Evolutionary conservation across 768 basidiomycete genomes (phyloP), one percentile per base, ranked within the genome.

Genomic region (Omphalotus guepiniiformis): DNA sequence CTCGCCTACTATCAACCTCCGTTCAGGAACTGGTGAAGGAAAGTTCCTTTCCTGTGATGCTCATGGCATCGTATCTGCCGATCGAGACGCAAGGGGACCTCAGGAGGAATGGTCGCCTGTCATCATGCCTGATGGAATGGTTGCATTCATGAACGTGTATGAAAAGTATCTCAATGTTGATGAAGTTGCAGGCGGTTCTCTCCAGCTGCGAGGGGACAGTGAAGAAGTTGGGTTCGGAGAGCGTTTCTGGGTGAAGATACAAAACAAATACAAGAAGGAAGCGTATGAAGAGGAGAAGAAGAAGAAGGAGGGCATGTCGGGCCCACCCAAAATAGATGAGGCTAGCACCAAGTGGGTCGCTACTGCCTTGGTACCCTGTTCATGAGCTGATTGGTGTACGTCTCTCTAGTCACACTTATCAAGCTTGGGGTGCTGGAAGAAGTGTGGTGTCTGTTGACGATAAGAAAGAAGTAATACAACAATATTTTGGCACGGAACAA

Each of bases 91-190:
- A 22, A 78, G 93, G 26, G 93, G 93, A 1, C 87, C 89, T 3
- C 90, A 95, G 64, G 93, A 96, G 64, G 93, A 94, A 64, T 96
- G 92, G 89, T 88, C 86, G 3, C 86, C 92, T 13, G 78, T 91
- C 21, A 70, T 93, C 47, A 65, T 89, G 19, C 80, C 87, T 8
- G 88, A 50, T 52, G 89, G 88, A 34, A 89, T 92, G 85, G 80
- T 88, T 39, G 86, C 88, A 6, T 86, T 93, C 61, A 83, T 83
- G 80, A 92, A 85, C 64, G 74, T 89, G 8, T 93, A 94, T 58
- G 90, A 93, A 60, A 94, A 85, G 59, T 93, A 89, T 63, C 76
- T 96, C 36, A 65, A 80, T 42, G 70, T 94, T 35, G 93, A 95
- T 56, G 89, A 93, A 58, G 82, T 88, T 23, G 91, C 92, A 6